Conservation (phyloP, 1,139 yeast species). For the Candida mesenterica region DNA sequence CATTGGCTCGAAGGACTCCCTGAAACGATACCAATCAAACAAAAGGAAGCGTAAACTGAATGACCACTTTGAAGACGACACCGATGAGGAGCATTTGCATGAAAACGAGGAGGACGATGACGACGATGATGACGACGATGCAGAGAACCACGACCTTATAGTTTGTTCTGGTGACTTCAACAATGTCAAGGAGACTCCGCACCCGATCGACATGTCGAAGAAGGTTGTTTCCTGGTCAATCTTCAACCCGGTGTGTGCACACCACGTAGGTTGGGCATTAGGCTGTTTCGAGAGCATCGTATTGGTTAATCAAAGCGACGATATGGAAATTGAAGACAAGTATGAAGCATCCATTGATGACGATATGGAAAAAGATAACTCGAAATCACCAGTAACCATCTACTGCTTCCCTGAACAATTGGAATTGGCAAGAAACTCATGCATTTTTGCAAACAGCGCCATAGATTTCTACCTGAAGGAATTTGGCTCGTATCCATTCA, state of each 20-base stretch:
- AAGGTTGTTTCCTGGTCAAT: slow-evolving; percentile 79
- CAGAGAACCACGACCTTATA: slow-evolving; percentile 52
- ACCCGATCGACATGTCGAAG: slow-evolving; percentile 60
- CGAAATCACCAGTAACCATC: slow-evolving; percentile 52
- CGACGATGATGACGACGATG: slow-evolving; percentile 47
- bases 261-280: slow-evolving; percentile 93
- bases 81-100: slow-evolving; percentile 9
- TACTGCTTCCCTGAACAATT: slow-evolving; percentile 58
- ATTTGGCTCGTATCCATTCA: slow-evolving; percentile 90
- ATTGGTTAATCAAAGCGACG: slow-evolving; percentile 37
- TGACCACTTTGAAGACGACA: background rate
- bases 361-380: slow-evolving; percentile 34
- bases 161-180: slow-evolving; percentile 78
- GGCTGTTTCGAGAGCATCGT: slow-evolving; percentile 77
- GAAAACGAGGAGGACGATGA: slow-evolving; percentile 16
- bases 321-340: slow-evolving; percentile 26
- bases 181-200: slow-evolving; percentile 48
- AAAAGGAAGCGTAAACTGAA: slow-evolving; percentile 10
- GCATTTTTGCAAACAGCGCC: slow-evolving; percentile 73
- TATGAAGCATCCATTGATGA: slow-evolving; percentile 36
- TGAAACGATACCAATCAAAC: slow-evolving; percentile 11
- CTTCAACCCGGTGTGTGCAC: slow-evolving; percentile 86
- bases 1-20: slow-evolving; percentile 34
- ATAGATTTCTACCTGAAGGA: slow-evolving; percentile 83
- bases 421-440: slow-evolving; percentile 67